These are phyloP conservation scores for Aspergillus coremiiformis DNA, from an alignment of 495 filamentous ascomycete species.

Conservation along the genomic window DNA sequence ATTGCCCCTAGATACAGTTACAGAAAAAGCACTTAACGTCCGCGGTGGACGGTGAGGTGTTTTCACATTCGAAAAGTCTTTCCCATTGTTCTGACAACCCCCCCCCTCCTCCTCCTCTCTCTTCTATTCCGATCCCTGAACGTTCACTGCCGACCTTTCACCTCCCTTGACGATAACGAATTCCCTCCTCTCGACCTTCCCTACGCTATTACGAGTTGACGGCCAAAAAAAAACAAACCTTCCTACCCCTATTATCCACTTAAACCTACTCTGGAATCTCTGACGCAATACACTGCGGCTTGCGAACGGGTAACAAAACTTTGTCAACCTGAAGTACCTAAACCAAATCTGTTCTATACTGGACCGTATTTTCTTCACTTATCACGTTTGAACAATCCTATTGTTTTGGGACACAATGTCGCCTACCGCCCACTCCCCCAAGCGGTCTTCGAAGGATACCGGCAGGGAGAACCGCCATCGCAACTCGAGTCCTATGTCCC, in stretches of 20 bases:
- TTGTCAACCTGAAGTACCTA: slow-evolving; percentile 5
- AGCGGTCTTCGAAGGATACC: slow-evolving; percentile 24
- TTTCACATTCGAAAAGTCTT: slow-evolving; percentile 24
- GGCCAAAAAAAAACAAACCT: background rate
- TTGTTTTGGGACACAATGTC: slow-evolving; percentile 24
- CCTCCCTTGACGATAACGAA: slow-evolving; percentile 10
- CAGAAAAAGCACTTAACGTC: slow-evolving; percentile 37
- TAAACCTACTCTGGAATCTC: slow-evolving; percentile 4
- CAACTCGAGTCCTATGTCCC: slow-evolving; percentile 21
- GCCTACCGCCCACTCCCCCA: slow-evolving; percentile 24
- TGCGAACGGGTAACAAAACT: slow-evolving; percentile 18
- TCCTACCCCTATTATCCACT: background rate
- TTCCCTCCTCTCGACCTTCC: background rate
- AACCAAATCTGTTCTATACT: background rate
- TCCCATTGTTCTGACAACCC: slow-evolving; percentile 10
- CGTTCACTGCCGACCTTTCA: slow-evolving; percentile 8
- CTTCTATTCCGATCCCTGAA: slow-evolving; percentile 5
- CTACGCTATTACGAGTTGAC: slow-evolving; percentile 13
- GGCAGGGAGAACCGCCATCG: slow-evolving; percentile 20
- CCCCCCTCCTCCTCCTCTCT: slow-evolving; percentile 16
- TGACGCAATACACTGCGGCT: slow-evolving; percentile 19
- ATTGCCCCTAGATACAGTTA: slow-evolving; percentile 41
- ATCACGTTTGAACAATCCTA: slow-evolving; percentile 5
- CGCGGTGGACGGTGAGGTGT: slow-evolving; percentile 33
- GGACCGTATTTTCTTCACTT: background rate